Evolutionary conservation across 495 filamentous ascomycete genomes (phyloP), one percentile per base, ranked within the genome.

Genomic region (Aspergillus nidulans): DNA sequence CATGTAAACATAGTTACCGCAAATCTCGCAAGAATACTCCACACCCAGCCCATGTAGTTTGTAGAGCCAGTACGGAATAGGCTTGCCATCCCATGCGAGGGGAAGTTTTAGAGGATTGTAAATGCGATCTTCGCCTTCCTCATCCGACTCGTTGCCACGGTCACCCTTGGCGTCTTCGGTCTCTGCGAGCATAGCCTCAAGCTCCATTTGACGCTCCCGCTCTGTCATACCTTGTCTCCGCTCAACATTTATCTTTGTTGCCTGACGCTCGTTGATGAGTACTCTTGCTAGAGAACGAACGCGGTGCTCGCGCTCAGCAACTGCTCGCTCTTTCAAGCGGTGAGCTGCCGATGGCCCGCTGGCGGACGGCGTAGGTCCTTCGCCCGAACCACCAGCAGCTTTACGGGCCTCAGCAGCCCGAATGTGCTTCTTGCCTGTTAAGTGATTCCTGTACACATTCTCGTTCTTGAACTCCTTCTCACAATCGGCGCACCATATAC

Each of bases 1-100:
- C 83, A 95, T 95, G 73, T 98, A 98, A 45, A 97, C 91, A 65
- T 88, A 96, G 70, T 97, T 97, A 45, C 94, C 94, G 67, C 95
- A 98, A 39, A 98, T 89, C 64, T 97, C 92, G 73, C 94, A 98
- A 3, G 86, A 80, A 59, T 96, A 96, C 62, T 98, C 94, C 32
- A 96, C 91, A 8, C 94, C 94, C 8, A 98, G 78, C 12, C 94
- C 94, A 65, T 98, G 94, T 15, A 98, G 77, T 63, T 96, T 92
- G 79, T 97, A 98, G 2, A 98, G 83, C 94, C 94, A 98, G 76
- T 92, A 97, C 13, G 94, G 94, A 63, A 98, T 98, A 15, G 94
- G 94, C 66, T 97, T 97, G 32, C 95, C 92, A 61, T 98, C 94
- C 94, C 94, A 98, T 4, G 90, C 92, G 16, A 97, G 77, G 6